phyloP scores from a whole-genome alignment of 1,284 basidiomycete species.

The Malassezia sympodialis region DNA sequence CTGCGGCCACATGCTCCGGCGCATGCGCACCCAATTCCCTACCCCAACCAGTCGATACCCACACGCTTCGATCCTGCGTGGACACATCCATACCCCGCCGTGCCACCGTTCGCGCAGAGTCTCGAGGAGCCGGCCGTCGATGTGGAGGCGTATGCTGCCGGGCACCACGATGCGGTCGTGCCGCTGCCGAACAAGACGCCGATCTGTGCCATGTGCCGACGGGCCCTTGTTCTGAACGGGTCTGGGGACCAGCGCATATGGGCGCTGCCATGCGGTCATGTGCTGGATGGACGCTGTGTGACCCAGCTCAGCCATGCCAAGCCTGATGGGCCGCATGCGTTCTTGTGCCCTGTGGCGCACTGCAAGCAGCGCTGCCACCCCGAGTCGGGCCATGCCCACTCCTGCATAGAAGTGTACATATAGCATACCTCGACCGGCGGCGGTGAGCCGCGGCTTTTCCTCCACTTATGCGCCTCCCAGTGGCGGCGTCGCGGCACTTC shows the following conservation, averaged over 20 bases:
- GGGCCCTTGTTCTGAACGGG: slow-evolving; percentile 30
- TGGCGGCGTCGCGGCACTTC: not conserved
- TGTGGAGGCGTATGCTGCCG: slow-evolving; percentile 32
- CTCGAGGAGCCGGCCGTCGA: slow-evolving; percentile 42
- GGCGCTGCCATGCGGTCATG: slow-evolving; percentile 39
- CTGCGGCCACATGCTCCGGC: slow-evolving; percentile 7
- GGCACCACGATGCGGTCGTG: slow-evolving; percentile 28
- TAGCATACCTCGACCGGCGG: slow-evolving; percentile 1
- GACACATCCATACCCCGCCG: slow-evolving; percentile 26
- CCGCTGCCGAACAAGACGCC: slow-evolving; percentile 36
- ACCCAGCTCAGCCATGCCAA: slow-evolving; percentile 21
- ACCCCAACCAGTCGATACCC: not conserved
- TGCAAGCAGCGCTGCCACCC: slow-evolving; percentile 33
- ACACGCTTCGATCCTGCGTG: slow-evolving; percentile 23
- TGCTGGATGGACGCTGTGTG: slow-evolving; percentile 37
- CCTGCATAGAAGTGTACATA: slow-evolving; percentile 20
- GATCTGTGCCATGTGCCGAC: slow-evolving; percentile 33
- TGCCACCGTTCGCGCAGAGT: slow-evolving; percentile 22
- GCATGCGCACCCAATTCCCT: not conserved
- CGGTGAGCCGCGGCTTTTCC: not conserved
- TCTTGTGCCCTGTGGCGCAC: slow-evolving; percentile 32
- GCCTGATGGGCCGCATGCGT: slow-evolving; percentile 23
- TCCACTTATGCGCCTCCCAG: not conserved
- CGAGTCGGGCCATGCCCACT: slow-evolving; percentile 22
- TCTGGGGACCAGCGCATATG: slow-evolving; percentile 29